Percentiles rank a stretch among this genome's conserved stretches.
These are phyloP conservation scores for Trametes polyzona DNA, from an alignment of 1,284 basidiomycete genomes.

Conservation along the genomic window DNA sequence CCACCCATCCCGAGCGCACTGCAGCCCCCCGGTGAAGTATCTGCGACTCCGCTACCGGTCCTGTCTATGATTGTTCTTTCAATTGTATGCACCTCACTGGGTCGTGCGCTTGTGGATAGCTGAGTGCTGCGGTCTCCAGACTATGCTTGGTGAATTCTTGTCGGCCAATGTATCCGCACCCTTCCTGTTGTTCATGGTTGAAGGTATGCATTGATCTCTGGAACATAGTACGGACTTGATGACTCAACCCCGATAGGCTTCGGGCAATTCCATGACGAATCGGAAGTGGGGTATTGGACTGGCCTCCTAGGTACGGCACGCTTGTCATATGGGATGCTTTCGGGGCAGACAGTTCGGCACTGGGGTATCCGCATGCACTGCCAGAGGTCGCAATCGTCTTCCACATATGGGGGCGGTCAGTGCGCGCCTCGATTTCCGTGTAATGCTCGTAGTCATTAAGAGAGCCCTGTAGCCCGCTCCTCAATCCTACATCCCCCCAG, in stretches of 20 bases:
- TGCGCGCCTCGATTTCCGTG: neutral
- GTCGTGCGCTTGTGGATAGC: neutral
- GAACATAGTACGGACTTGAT: neutral
- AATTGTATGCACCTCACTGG: constrained; percentile 60
- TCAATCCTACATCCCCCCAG: neutral
- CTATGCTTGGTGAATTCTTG: constrained; percentile 92
- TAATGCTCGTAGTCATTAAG: too few species aligned
- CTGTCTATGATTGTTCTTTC: constrained; percentile 91
- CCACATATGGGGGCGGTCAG: too few species aligned
- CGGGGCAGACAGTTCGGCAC: too few species aligned
- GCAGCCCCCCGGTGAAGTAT: constrained; percentile 60
- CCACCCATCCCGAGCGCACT: constrained; percentile 78
- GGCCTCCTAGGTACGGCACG: constrained; percentile 79
- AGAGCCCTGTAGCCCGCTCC: neutral
- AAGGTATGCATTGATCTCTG: constrained; percentile 65
- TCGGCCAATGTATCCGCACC: constrained; percentile 91
- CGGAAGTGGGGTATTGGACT: constrained; percentile 84
- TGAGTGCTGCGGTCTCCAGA: constrained; percentile 46
- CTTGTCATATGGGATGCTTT: too few species aligned
- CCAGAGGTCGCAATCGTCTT: too few species aligned
- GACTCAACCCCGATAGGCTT: constrained; percentile 51
- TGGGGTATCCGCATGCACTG: too few species aligned
- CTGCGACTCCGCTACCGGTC: constrained; percentile 81
- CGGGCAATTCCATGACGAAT: constrained; percentile 65
- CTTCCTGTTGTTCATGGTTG: constrained; percentile 92